Base-by-base conservation (phyloP, 2,329 filamentous ascomycete genomes). In the Fusarium penzigii region DNA sequence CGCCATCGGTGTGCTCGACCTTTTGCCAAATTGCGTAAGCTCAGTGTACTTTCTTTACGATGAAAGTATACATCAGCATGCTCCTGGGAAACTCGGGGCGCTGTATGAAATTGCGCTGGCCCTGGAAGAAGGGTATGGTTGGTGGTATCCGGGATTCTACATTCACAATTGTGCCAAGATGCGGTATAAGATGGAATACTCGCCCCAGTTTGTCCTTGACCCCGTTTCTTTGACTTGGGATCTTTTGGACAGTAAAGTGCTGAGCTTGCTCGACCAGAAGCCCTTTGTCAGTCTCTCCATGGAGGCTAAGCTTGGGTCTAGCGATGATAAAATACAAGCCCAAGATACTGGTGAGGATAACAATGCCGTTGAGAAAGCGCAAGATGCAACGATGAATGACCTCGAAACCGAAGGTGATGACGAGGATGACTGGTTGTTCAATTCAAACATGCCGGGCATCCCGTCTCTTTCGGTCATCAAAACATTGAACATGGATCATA, bases 31-130 rank as follows among this genome's bases (percentile, higher is more conserved):
- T 52, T 86, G 84, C 59, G 87, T 94, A 45, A 92, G 89, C 62
- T 87, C 87, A 5, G 90, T 94, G 11, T 94, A 94, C 72, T 90
- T 94, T 66, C 73, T 94, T 55, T 94, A 94, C 65, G 83, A 92
- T 64, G 84, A 87, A 64, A 88, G 88, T 57, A 84, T 91, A 48
- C 84, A 88, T 60, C 77, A 79, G 51, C 86, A 83, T 72, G 80
- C 80, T 20, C 87, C 90, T 29, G 90, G 90, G 1, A 94, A 93
- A 69, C 71, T 93, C 6, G 86, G 87, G 36, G 90, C 89, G 2
- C 68, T 93, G 55, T 76, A 86, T 55, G 90, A 94, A 70, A 88
- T 90, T 55, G 77, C 84, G 0, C 69, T 94, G 29, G 87, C 89
- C 0, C 72, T 79, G 3, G 89, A 93, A 64, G 77, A 76, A 6